Conservation (phyloP, 2,329 filamentous ascomycete genomes). For the Talaromyces marneffei region DNA sequence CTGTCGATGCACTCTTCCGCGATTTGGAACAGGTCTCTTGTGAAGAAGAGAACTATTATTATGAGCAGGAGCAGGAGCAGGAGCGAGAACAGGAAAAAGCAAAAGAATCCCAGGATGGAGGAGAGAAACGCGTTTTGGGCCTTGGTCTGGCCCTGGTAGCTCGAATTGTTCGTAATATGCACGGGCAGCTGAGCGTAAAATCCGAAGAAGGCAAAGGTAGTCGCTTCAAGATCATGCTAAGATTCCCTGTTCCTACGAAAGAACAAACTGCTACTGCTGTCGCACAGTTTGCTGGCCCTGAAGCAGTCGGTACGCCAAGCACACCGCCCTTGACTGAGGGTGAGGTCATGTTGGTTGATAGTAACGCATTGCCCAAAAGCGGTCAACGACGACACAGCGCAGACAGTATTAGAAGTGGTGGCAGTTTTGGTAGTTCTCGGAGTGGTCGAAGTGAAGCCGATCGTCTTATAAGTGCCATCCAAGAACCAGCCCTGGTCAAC, state of each 20-base stretch:
- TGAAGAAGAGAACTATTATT: conserved; percentile 44
- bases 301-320: conserved; percentile 25
- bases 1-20: conserved; percentile 55
- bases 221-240: conserved; percentile 72
- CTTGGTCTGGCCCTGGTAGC: conserved; percentile 85
- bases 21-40: conserved; percentile 61
- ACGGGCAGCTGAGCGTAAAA: conserved; percentile 76
- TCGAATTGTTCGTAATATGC: conserved; percentile 81
- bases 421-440: conserved; percentile 29
- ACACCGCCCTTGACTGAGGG: conserved; percentile 25
- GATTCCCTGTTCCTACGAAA: conserved; percentile 59
- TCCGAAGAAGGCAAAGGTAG: conserved; percentile 79
- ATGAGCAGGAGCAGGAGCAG: conserved; percentile 11
- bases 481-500: conserved; percentile 28
- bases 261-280: conserved; percentile 5
- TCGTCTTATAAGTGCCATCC: conserved; percentile 38
- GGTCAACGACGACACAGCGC: conserved; percentile 19
- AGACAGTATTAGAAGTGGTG: conserved; percentile 28
- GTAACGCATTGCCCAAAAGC: conserved; percentile 16
- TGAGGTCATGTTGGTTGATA: conserved; percentile 36
- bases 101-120: conserved; percentile 22
- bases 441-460: conserved; percentile 37
- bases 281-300: conserved; percentile 12
- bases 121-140: conserved; percentile 54
- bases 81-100: conserved; percentile 31